phyloP scores from a whole-genome alignment of 805 yeast genomes.

The Hemisphaericaspora nanyangensis region DNA sequence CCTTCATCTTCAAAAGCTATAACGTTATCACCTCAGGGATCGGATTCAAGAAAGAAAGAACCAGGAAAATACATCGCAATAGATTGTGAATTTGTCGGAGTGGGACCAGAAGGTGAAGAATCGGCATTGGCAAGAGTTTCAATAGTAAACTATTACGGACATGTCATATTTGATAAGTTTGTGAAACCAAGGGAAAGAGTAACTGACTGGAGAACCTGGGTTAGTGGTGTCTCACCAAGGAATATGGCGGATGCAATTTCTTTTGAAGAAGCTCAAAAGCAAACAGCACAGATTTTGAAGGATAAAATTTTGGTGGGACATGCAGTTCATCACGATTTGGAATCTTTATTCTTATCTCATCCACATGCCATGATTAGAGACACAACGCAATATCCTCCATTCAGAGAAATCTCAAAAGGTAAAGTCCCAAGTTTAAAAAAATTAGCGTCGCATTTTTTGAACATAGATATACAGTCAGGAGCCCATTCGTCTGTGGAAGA shows the following conservation, averaged over 20 bases:
- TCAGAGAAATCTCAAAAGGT: constrained; percentile 57
- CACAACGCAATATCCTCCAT: constrained; percentile 62
- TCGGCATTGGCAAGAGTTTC: constrained; percentile 85
- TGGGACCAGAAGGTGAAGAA: constrained; percentile 66
- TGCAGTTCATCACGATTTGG: constrained; percentile 76
- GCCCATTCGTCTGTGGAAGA: constrained; percentile 88
- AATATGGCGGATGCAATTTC: constrained; percentile 66
- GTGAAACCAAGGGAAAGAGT: constrained; percentile 75
- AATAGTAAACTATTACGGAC: constrained; percentile 78
- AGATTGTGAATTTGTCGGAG: constrained; percentile 95
- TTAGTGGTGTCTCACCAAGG: constrained; percentile 74
- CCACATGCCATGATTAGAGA: constrained; percentile 66
- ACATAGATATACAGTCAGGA: constrained; percentile 63
- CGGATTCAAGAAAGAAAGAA: constrained; percentile 28
- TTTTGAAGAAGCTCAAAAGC: constrained; percentile 62
- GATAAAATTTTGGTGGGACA: constrained; percentile 75
- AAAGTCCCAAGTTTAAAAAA: constrained; percentile 72
- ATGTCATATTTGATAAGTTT: constrained; percentile 63
- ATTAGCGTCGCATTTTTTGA: constrained; percentile 53
- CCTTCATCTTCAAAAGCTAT: constrained; percentile 1
- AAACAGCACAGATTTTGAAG: constrained; percentile 49
- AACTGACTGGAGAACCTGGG: constrained; percentile 91
- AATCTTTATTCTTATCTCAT: constrained; percentile 62
- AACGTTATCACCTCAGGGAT: background rate
- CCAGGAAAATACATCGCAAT: constrained; percentile 76